Conservation (phyloP, 2,329 filamentous ascomycete species). For the Colletotrichum neosansevieriae region DNA sequence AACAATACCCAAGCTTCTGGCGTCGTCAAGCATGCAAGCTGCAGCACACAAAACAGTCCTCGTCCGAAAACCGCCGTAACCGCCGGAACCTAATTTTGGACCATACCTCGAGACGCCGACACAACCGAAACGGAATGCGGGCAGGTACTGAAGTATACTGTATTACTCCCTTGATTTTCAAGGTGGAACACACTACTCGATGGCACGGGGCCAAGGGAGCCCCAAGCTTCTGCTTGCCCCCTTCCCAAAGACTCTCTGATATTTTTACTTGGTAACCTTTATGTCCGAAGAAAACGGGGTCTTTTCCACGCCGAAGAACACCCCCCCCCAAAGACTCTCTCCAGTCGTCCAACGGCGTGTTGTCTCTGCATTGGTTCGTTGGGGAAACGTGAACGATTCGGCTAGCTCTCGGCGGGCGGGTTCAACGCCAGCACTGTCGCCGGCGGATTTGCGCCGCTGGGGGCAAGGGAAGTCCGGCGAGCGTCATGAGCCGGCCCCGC, state of each 20-base stretch:
- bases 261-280: no score
- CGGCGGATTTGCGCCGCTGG: not conserved
- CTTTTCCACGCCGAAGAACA: no score
- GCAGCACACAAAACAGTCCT: conserved; percentile 37
- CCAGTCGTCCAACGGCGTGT: no score
- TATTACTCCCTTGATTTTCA: conserved; percentile 16
- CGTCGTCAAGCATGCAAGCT: conserved; percentile 35
- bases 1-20: conserved; percentile 4
- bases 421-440: not conserved
- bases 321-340: not conserved
- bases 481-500: not conserved
- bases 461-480: conserved; percentile 2
- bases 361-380: no score
- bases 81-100: conserved; percentile 27
- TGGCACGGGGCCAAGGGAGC: conserved; percentile 26
- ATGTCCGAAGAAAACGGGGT: no score
- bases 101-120: conserved; percentile 23
- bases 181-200: not conserved
- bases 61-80: conserved; percentile 33
- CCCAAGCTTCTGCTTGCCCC: conserved; percentile 6
- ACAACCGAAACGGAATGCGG: conserved; percentile 32
- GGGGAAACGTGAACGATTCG: no score
- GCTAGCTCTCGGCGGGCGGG: no score
- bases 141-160: no score
- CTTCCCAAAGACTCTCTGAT: not conserved